Evolutionary conservation across 768 basidiomycete genomes (phyloP).

Genomic region (Flagelloscypha sp.): DNA sequence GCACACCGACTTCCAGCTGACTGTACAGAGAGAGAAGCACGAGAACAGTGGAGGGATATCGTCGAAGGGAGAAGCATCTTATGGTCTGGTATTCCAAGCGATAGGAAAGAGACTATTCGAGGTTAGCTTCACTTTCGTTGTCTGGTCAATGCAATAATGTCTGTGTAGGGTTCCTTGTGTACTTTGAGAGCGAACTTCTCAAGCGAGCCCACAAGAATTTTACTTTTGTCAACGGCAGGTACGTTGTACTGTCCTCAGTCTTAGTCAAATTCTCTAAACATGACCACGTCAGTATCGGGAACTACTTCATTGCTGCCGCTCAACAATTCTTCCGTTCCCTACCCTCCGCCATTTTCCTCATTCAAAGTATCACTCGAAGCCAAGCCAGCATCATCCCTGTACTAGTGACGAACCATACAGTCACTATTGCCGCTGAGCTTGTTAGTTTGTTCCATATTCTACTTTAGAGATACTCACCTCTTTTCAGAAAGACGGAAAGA

Average conservation of each 20-base stretch:
- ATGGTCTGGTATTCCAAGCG: conserved; percentile 82
- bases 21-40: conserved; percentile 64
- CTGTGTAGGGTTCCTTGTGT: conserved; percentile 74
- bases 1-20: conserved; percentile 69
- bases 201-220: conserved; percentile 91
- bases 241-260: conserved; percentile 13
- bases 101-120: conserved; percentile 86
- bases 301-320: conserved; percentile 86
- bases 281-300: conserved; percentile 55
- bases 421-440: conserved; percentile 90
- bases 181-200: conserved; percentile 83
- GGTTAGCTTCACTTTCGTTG: conserved; percentile 35
- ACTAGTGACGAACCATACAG: conserved; percentile 89
- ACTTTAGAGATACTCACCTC: conserved; percentile 4
- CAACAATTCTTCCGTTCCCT: conserved; percentile 87
- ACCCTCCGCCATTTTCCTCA: conserved; percentile 89
- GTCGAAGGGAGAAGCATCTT: conserved; percentile 78
- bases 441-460: conserved; percentile 26
- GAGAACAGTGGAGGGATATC: conserved; percentile 87
- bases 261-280: conserved; percentile 1
- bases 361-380: conserved; percentile 84
- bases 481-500: conserved; percentile 59
- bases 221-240: conserved; percentile 87
- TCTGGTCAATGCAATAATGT: conserved; percentile 2
- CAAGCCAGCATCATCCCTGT: conserved; percentile 84